Evolutionary conservation across 2,329 filamentous ascomycete species (phyloP).

Genomic region (Apiospora hydei): DNA sequence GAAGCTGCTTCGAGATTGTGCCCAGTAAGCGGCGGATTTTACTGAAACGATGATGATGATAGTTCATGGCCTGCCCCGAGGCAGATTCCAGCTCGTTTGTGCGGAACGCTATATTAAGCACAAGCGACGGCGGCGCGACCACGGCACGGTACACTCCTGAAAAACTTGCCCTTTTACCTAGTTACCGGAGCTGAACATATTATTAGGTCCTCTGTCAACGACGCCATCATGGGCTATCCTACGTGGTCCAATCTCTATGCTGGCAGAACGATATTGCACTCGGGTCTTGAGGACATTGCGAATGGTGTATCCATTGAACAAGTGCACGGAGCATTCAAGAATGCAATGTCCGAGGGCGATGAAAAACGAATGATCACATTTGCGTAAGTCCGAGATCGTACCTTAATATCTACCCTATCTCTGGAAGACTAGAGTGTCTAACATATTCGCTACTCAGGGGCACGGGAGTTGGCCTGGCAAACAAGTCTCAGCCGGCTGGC

Average conservation of each 20-base stretch:
- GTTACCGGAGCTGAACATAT: not conserved
- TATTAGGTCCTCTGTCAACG: not conserved
- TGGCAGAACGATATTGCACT: not conserved
- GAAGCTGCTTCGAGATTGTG: not conserved
- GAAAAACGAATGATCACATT: not conserved
- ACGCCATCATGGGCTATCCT: constrained; percentile 18
- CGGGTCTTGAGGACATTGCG: not conserved
- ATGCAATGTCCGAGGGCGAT: not conserved
- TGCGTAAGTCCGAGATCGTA: not conserved
- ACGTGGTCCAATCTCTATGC: not conserved
- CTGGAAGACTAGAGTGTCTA: not conserved
- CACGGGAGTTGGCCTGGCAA: not conserved
- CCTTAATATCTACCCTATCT: too few relatives aligned
- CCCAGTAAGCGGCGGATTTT: not conserved
- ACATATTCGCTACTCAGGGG: not conserved
- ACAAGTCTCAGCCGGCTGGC: not conserved
- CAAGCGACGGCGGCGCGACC: not conserved
- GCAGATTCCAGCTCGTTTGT: not conserved
- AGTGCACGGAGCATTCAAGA: not conserved
- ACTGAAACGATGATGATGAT: not conserved
- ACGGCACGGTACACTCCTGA: not conserved
- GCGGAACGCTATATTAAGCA: not conserved
- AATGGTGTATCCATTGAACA: not conserved
- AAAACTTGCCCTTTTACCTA: not conserved
- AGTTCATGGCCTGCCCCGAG: constrained; percentile 8